A percentile compares a stretch with the other conserved stretches of the same genome.
phyloP scores from a whole-genome alignment of 495 filamentous ascomycete species.

The Podospora australis region DNA sequence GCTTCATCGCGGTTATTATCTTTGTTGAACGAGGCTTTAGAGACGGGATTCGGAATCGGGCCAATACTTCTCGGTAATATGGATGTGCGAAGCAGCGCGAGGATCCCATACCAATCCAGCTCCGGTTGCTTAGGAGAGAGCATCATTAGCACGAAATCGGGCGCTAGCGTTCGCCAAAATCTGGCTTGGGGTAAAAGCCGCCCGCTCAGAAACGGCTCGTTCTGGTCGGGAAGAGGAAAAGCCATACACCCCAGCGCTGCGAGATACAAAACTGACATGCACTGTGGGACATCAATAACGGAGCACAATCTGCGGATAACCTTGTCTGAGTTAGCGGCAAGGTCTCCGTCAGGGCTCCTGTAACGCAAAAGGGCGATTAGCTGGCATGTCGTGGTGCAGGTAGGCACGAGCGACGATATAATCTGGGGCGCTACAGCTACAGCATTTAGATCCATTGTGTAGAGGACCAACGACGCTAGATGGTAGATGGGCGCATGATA shows the following conservation, averaged over 20 bases:
- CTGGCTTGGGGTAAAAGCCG: slow-evolving; percentile 26
- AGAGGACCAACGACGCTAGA: slow-evolving; percentile 31
- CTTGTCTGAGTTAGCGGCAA: slow-evolving; percentile 19
- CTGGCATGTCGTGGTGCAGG: slow-evolving; percentile 31
- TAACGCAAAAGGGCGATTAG: slow-evolving; percentile 25
- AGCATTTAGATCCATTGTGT: slow-evolving; percentile 36
- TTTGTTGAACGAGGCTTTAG: slow-evolving; percentile 6
- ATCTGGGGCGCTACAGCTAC: slow-evolving; percentile 36
- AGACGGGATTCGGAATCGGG: slow-evolving; percentile 27
- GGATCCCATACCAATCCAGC: slow-evolving; percentile 34
- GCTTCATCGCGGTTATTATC: slow-evolving; percentile 2
- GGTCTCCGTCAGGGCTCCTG: slow-evolving; percentile 20
- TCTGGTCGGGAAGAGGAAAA: slow-evolving; percentile 2
- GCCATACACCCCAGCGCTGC: slow-evolving; percentile 33
- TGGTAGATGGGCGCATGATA: slow-evolving; percentile 40
- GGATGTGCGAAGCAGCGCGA: slow-evolving; percentile 37
- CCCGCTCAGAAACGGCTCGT: slow-evolving; percentile 9
- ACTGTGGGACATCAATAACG: slow-evolving; percentile 35
- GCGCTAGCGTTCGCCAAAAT: slow-evolving; percentile 41
- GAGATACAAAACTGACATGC: slow-evolving; percentile 34
- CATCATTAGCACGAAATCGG: slow-evolving; percentile 40
- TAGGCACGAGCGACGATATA: slow-evolving; percentile 33
- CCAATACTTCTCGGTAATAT: slow-evolving; percentile 37
- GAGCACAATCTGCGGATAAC: slow-evolving; percentile 16
- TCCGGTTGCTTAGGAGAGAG: slow-evolving; percentile 40